Evolutionary conservation across 169 alveolate species (phyloP), one percentile per base, ranked within the genome.

Genomic region (Condylostoma magnum): DNA sequence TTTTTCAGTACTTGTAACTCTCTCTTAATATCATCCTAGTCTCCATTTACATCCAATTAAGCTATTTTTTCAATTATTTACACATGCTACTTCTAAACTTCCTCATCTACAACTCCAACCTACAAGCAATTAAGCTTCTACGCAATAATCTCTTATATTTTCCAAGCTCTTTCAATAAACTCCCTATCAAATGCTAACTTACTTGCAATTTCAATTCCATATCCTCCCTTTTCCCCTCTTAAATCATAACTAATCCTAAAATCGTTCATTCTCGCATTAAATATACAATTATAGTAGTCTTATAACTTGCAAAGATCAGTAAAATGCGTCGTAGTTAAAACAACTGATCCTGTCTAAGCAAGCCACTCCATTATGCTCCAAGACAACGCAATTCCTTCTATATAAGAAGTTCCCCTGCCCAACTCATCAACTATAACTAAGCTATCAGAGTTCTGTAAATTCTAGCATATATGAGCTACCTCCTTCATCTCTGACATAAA

Each of bases 401-500:
- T 48, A 27, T 41, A 41, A 44, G 38, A 15, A 28, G 66, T 66
- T 10, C 75, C 65, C 48, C 43, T 66, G 0, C 75, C 75, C 18
- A 66, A 48, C 48, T 66, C 75, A 47, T 66, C 75, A 6, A 66
- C 8, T 47, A 66, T 30, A 1, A 66, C 43, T 10, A 66, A 36
- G 75, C 43, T 66, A 1, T 66, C 8, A 10, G 15, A 8, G 8
- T 15, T 41, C 15, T 25, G 6, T 22, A 8, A 2, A 12, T 43
- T 2, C n/a, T n/a, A 20, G 48, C 48, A 2, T 47, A 10, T 47
- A 66, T 3, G 15, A 66, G 43, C 27, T 25, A 66, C n/a, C 31
- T 41, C 63, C 27, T 66, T 18, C 75, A 66, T 66, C 31, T 66
- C 75, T 25, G 63, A 18, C n/a, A 66, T 8, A 30, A 66, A 66